phyloP scores from a whole-genome alignment of 805 yeast genomes.

The Lipomyces oligophaga region DNA sequence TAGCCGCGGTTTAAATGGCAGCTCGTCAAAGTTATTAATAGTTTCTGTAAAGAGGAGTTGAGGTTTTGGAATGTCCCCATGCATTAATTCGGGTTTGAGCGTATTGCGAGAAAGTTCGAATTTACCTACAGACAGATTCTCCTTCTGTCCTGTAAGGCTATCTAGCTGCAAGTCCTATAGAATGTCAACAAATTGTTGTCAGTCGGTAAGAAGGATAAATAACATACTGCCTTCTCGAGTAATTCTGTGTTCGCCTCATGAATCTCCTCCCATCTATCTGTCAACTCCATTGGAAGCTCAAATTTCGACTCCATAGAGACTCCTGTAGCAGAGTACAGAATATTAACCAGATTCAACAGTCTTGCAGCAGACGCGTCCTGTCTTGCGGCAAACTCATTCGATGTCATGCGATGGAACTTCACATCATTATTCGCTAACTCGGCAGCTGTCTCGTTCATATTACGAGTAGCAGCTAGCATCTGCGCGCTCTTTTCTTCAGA shows the following conservation, averaged over 20 bases:
- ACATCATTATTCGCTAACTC: conserved; percentile 60
- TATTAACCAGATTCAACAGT: conserved; percentile 25
- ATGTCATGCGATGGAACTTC: conserved; percentile 66
- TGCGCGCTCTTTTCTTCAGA: conserved; percentile 1
- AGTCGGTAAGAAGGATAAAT: conserved; percentile 2
- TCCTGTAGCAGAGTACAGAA: conserved; percentile 29
- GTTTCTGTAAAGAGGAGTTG: conserved; percentile 56
- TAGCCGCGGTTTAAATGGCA: conserved; percentile 76
- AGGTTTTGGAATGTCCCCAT: conserved; percentile 54
- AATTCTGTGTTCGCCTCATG: conserved; percentile 62
- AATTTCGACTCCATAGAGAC: conserved; percentile 26
- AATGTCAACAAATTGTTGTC: conserved; percentile 32
- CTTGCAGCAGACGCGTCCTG: conserved; percentile 28
- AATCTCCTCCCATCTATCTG: conserved; percentile 56
- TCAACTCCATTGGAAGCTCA: conserved; percentile 44
- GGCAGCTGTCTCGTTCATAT: conserved; percentile 21
- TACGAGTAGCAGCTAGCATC: conserved; percentile 10
- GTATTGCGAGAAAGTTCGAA: conserved; percentile 22
- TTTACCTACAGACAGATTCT: conserved; percentile 31
- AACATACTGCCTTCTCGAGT: conserved; percentile 57
- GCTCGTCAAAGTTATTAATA: conserved; percentile 63
- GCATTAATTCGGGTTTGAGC: conserved; percentile 11
- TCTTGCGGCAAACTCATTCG: conserved; percentile 42
- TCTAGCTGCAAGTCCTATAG: conserved; percentile 23
- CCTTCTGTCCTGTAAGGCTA: conserved; percentile 36